Percentiles rank a stretch among this genome's conserved stretches.
These are phyloP conservation scores for Ammopiptanthus mongolicus DNA, from an alignment of 306 rosid species.

Conservation along the genomic window DNA sequence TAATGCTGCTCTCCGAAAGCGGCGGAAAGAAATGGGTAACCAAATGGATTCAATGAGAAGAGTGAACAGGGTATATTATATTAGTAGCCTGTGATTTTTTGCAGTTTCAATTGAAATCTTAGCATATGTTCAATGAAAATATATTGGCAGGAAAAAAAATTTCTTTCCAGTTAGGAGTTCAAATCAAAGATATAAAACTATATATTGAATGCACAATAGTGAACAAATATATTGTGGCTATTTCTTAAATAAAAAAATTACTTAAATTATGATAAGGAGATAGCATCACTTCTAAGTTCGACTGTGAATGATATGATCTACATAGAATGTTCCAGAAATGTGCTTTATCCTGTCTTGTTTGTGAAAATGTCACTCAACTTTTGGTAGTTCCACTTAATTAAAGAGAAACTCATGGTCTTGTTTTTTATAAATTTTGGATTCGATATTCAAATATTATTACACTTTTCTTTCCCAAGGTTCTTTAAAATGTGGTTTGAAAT, in stretches of 20 bases:
- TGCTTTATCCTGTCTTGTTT: background rate
- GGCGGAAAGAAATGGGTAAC: constrained; percentile 88
- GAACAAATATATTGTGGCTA: background rate
- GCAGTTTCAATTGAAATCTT: constrained; percentile 5
- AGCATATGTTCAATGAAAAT: background rate
- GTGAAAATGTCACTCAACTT: background rate
- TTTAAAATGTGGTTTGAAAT: constrained; percentile 3
- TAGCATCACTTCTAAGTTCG: background rate
- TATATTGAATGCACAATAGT: background rate
- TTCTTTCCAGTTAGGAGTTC: background rate
- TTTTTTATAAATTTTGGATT: background rate
- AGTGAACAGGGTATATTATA: constrained; percentile 60
- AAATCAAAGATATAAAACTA: background rate
- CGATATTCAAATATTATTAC: background rate
- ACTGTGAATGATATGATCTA: background rate
- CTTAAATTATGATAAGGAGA: background rate
- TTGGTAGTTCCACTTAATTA: background rate
- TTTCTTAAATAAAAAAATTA: background rate
- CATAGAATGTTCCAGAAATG: constrained; percentile 4
- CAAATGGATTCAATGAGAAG: constrained; percentile 75
- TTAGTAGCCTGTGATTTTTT: constrained; percentile 6
- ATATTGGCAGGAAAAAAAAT: background rate
- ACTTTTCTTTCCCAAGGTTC: background rate
- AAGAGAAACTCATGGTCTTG: background rate
- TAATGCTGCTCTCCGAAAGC: constrained; percentile 85